These are phyloP conservation scores for Discostella stelligera DNA, from an alignment of 352 stramenopile species.

Conservation along the genomic window DNA sequence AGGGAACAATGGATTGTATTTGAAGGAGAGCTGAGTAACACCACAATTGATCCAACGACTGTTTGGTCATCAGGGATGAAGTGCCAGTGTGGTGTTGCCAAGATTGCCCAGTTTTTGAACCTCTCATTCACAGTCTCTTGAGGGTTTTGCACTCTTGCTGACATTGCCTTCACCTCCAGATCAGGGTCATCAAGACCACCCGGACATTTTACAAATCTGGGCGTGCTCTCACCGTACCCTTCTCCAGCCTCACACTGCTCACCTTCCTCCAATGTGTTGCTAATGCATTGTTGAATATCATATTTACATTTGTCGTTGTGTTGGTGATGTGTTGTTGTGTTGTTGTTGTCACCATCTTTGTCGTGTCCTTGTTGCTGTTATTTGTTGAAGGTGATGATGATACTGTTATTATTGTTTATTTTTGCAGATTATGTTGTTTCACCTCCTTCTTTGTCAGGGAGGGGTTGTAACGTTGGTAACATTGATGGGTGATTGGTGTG, in stretches of 20 bases:
- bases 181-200: neutral
- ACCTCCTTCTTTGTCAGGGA: no score
- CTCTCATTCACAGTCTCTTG: conserved; percentile 47
- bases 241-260: conserved; percentile 24
- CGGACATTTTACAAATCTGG: conserved; percentile 3
- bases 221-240: conserved; percentile 16
- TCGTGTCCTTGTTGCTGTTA: no score
- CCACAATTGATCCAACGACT: neutral
- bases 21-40: conserved; percentile 6
- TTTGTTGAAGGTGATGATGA: no score
- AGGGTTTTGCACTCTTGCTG: neutral
- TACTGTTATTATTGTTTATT: no score
- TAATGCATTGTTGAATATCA: conserved; percentile 20
- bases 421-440: no score
- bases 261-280: neutral
- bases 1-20: conserved; percentile 18
- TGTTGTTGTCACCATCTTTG: no score
- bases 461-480: no score
- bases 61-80: conserved; percentile 12
- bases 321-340: no score
- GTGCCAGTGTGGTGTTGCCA: conserved; percentile 25
- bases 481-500: no score
- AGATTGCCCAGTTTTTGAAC: conserved; percentile 34
- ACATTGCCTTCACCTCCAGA: conserved; percentile 7
- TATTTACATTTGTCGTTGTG: conserved; percentile 28